Percentiles rank a stretch among this genome's conserved stretches.
Conservation (phyloP, 371 early-diverging fungal species). For the Mortierella sp. region DNA sequence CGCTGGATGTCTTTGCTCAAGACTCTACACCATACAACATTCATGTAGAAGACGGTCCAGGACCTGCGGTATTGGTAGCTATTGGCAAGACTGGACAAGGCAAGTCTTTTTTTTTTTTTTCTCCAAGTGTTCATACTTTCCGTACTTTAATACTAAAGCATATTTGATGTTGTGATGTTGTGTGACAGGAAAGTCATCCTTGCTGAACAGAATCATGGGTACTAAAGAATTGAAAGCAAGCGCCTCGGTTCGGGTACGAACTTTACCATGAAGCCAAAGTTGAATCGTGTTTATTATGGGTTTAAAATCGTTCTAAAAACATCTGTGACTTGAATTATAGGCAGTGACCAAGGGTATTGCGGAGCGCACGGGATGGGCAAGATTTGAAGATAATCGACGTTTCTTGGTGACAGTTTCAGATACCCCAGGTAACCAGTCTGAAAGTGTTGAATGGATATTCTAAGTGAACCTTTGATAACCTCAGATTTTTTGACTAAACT, state of each 20-base stretch:
- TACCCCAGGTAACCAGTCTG: constrained; percentile 38
- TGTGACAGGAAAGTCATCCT: constrained; percentile 59
- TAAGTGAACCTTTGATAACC: neutral
- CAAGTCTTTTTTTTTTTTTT: constrained; percentile 12
- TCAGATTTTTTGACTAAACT: neutral
- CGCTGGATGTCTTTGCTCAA: neutral
- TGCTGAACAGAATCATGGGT: constrained; percentile 59
- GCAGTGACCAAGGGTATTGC: constrained; percentile 60
- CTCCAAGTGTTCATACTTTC: neutral
- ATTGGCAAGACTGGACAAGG: constrained; percentile 36
- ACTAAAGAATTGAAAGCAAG: constrained; percentile 58
- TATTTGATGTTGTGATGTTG: neutral
- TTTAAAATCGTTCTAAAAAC: neutral
- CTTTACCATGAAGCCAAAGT: neutral
- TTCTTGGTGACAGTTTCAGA: constrained; percentile 60
- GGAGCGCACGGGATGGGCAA: constrained; percentile 60
- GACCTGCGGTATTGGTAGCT: constrained; percentile 23
- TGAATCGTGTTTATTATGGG: neutral
- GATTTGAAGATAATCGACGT: constrained; percentile 47
- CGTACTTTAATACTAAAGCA: neutral
- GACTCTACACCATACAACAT: neutral
- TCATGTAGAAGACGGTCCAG: constrained; percentile 18
- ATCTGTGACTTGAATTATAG: neutral
- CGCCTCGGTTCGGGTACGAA: constrained; percentile 40
- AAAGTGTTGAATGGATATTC: neutral